Evolutionary conservation across 2,329 filamentous ascomycete species (phyloP), one percentile per base, ranked within the genome.

Genomic region (Endothia cerciana): DNA sequence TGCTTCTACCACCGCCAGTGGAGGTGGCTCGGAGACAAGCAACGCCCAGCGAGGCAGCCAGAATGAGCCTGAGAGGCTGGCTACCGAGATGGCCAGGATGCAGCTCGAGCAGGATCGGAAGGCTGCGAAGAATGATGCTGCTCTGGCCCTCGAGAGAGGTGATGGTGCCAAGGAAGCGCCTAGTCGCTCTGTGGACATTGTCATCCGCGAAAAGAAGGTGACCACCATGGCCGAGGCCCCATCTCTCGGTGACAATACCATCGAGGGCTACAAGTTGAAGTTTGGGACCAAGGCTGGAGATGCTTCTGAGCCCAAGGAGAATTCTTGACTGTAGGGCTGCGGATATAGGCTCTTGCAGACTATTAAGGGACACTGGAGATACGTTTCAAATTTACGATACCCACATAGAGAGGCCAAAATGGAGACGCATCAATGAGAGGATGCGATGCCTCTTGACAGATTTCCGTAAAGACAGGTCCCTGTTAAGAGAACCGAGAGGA

Each of bases 201-300:
- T 75, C 1, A 82, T 87, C 28, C 78, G 77, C 59, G 87, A 87
- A 74, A 88, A 84, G 72, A 80, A 74, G 22, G 79, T 78, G 51
- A 79, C 70, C 61, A 75, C 74, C 65, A 72, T 72, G 55, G 81
- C 74, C 56, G 74, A 78, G 66, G 74, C 76, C 49, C 83, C 81
- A 30, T 77, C 74, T 2, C 68, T 78, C 11, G 72, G 74, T n/a
- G 65, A 65, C 17, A 79, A 82, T 17, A 75, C 76, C 22, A 73
- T 86, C 0, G 85, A 87, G 58, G 84, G 85, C n/a, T 80, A 86
- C 73, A 82, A 76, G 70, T 77, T 77, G 40, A 82, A 76, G 66
- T 76, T 78, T 60, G 74, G 74, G 43, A 70, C 71, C 17, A 28
- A 38, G 51, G 57, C 10, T 13, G 45, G 60, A 43, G 33, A 33